Percentiles rank a stretch among this genome's conserved stretches.
Conservation (phyloP, 228 moss, liverwort and hornwort species). For the Sphagnum fallax region DNA sequence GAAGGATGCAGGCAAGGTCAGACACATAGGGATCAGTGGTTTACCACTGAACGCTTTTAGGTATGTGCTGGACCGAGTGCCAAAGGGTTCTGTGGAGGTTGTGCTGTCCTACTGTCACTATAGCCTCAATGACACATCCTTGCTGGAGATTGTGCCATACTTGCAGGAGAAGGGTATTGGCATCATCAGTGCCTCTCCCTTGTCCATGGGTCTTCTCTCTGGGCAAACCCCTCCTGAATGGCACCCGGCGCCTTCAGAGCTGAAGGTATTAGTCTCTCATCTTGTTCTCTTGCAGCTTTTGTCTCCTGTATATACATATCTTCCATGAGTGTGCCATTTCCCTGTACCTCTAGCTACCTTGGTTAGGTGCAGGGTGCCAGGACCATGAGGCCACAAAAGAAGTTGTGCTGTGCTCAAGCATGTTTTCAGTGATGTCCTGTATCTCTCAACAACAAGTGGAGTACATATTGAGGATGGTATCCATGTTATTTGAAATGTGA, state of each 20-base stretch:
- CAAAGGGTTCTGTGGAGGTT: constrained; percentile 65
- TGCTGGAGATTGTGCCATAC: constrained; percentile 67
- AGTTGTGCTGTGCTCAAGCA: no score
- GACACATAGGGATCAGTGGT: constrained; percentile 85
- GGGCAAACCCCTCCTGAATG: constrained; percentile 75
- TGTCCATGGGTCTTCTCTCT: constrained; percentile 85
- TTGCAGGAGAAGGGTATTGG: constrained; percentile 85
- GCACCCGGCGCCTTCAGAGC: constrained; percentile 86
- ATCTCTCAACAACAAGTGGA: no score
- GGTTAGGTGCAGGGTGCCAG: no score
- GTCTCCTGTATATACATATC: no score
- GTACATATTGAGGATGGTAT: no score
- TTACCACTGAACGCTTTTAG: constrained; percentile 69
- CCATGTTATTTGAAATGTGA: no score
- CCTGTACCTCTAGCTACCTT: no score
- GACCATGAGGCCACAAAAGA: no score
- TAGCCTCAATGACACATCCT: constrained; percentile 68
- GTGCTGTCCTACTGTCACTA: constrained; percentile 84
- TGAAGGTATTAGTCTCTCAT: constrained; percentile 44
- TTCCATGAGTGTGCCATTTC: no score
- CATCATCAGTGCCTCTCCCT: constrained; percentile 87
- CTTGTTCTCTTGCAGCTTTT: background rate
- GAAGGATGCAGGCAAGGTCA: constrained; percentile 73
- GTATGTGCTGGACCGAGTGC: constrained; percentile 73
- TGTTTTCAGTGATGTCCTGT: no score